phyloP scores from a whole-genome alignment of 2,329 filamentous ascomycete species.

The Corynespora cassiicola region DNA sequence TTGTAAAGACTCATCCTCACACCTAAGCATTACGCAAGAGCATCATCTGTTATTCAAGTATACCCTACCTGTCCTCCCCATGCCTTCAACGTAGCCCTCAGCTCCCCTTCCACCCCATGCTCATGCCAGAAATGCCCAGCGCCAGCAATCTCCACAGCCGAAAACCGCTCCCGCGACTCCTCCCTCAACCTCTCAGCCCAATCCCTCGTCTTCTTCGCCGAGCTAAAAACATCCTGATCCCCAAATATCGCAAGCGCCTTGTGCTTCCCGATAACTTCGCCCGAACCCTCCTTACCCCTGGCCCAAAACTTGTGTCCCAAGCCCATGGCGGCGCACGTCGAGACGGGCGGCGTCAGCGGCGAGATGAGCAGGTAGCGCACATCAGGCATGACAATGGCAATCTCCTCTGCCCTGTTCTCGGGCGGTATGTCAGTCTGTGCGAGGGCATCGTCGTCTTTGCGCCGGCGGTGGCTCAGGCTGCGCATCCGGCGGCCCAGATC shows the following conservation, averaged over 20 bases:
- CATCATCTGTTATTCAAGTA: too few relatives aligned
- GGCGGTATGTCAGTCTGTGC: conserved; percentile 14
- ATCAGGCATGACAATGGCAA: conserved; percentile 21
- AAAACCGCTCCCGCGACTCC: conserved; percentile 39
- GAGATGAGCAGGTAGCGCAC: conserved; percentile 54
- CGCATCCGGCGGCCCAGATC: conserved; percentile 39
- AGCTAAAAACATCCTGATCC: conserved; percentile 75
- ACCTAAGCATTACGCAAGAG: too few relatives aligned
- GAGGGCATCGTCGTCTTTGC: conserved; percentile 8
- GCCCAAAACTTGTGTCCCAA: conserved; percentile 37
- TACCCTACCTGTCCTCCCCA: conserved; percentile 45
- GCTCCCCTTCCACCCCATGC: conserved; percentile 43
- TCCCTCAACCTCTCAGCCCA: conserved; percentile 67
- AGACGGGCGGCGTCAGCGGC: conserved; percentile 53
- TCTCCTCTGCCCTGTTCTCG: conserved; percentile 3
- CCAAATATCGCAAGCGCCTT: conserved; percentile 75
- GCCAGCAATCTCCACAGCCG: conserved; percentile 52
- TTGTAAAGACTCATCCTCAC: too few relatives aligned
- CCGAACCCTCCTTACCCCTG: conserved; percentile 12
- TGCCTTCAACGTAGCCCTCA: conserved; percentile 47
- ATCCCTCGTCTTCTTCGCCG: conserved; percentile 65
- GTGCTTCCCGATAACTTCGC: conserved; percentile 26
- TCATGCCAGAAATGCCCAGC: conserved; percentile 62
- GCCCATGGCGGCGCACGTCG: conserved; percentile 40
- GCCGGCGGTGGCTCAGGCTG: conserved; percentile 34